Conservation (phyloP, 2,329 filamentous ascomycete species). For the Myriangium duriaei region DNA sequence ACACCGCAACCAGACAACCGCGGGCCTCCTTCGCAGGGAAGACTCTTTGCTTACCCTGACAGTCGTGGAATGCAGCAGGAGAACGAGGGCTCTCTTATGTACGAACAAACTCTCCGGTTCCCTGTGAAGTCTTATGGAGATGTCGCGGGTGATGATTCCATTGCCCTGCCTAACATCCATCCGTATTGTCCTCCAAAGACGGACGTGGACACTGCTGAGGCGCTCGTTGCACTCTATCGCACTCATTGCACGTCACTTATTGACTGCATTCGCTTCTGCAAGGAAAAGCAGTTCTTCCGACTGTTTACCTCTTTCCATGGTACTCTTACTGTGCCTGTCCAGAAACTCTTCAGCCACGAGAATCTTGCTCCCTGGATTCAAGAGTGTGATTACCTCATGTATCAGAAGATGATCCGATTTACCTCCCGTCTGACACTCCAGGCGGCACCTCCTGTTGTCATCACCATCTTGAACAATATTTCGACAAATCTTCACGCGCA, state of each 20-base stretch:
- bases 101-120: slow-evolving; percentile 52
- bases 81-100: slow-evolving; percentile 38
- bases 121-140: slow-evolving; percentile 43
- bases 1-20: slow-evolving; percentile 19
- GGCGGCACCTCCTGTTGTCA: slow-evolving; percentile 75
- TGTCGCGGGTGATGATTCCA: slow-evolving; percentile 52
- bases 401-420: slow-evolving; percentile 92
- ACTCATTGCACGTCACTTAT: slow-evolving; percentile 93
- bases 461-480: slow-evolving; percentile 78
- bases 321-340: slow-evolving; percentile 89
- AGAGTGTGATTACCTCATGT: slow-evolving; percentile 88
- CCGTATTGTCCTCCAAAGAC: slow-evolving; percentile 69
- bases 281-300: slow-evolving; percentile 92
- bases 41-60: slow-evolving; percentile 36
- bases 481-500: slow-evolving; percentile 69
- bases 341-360: slow-evolving; percentile 75
- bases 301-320: slow-evolving; percentile 92
- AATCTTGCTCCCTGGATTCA: slow-evolving; percentile 85
- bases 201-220: slow-evolving; percentile 75
- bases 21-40: slow-evolving; percentile 30
- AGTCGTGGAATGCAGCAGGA: slow-evolving; percentile 28
- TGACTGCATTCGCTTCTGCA: slow-evolving; percentile 90
- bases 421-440: slow-evolving; percentile 80
- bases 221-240: slow-evolving; percentile 75
- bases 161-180: slow-evolving; percentile 76